A percentile compares a stretch with the other conserved stretches of the same genome.
phyloP scores from a whole-genome alignment of 1,284 basidiomycete genomes.

The Ceratobasidium sp. region DNA sequence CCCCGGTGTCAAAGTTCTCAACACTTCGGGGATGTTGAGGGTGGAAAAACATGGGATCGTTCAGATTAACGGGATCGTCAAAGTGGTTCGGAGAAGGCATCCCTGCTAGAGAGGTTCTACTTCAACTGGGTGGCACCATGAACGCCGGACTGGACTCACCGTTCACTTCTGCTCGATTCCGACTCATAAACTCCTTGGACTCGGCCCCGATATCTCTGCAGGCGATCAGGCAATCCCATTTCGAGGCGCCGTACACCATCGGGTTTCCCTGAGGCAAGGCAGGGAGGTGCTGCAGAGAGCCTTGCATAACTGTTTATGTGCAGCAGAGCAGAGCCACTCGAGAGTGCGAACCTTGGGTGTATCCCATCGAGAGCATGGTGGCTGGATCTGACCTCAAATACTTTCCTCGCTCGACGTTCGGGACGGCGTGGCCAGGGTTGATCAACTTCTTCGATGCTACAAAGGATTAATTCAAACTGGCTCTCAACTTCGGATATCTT shows the following conservation, averaged over 20 bases:
- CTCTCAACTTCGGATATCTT: background rate
- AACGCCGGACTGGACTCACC: background rate
- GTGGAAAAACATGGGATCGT: conserved; percentile 36
- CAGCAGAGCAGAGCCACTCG: background rate
- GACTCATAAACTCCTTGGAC: conserved; percentile 5
- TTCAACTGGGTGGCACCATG: background rate
- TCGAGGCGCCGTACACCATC: conserved; percentile 14
- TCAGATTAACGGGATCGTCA: conserved; percentile 16
- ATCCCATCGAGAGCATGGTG: conserved; percentile 30
- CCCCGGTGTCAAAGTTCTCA: conserved; percentile 27
- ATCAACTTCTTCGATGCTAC: conserved; percentile 34
- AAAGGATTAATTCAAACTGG: conserved; percentile 30
- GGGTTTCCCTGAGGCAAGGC: background rate
- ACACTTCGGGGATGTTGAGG: conserved; percentile 31
- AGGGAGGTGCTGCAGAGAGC: conserved; percentile 32
- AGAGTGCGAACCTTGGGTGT: conserved; percentile 18
- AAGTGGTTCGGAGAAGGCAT: background rate
- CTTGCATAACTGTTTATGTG: background rate
- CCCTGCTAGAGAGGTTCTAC: background rate
- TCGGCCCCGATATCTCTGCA: conserved; percentile 25
- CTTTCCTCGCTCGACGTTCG: background rate
- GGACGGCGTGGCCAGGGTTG: conserved; percentile 22
- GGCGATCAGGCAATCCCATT: conserved; percentile 35
- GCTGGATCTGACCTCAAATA: conserved; percentile 10
- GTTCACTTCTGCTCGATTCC: conserved; percentile 16